A percentile compares a stretch with the other conserved stretches of the same genome.
phyloP scores from a whole-genome alignment of 2,329 filamentous ascomycete genomes.

The Sphaerulina musiva region DNA sequence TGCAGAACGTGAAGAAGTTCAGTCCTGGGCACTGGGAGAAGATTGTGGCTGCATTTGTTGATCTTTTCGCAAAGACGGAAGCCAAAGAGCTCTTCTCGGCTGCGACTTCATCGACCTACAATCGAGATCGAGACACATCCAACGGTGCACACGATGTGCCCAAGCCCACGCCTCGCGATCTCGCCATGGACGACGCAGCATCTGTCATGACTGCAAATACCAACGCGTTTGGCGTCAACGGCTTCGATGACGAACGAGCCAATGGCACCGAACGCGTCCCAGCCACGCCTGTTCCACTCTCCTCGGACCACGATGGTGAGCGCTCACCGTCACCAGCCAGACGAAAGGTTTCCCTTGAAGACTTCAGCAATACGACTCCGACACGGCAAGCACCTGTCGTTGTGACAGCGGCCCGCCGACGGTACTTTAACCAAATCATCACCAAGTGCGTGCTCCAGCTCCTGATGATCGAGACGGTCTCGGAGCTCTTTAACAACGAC shows the following conservation, averaged over 20 bases:
- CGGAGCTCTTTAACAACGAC: conserved; percentile 96
- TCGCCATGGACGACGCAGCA: conserved; percentile 14
- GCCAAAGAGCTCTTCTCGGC: conserved; percentile 93
- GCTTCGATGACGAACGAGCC: conserved; percentile 19
- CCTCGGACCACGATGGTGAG: conserved; percentile 14
- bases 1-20: conserved; percentile 95
- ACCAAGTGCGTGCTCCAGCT: conserved; percentile 95
- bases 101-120: conserved; percentile 42
- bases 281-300: conserved; percentile 16
- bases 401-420: conserved; percentile 83
- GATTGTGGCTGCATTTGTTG: conserved; percentile 91
- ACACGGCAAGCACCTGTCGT: conserved; percentile 82
- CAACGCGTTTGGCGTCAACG: conserved; percentile 43
- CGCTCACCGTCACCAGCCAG: conserved; percentile 15
- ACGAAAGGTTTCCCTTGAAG: conserved; percentile 55
- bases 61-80: conserved; percentile 89
- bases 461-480: conserved; percentile 98
- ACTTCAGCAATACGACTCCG: conserved; percentile 64
- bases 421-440: conserved; percentile 99
- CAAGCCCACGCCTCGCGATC: conserved; percentile 12
- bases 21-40: conserved; percentile 81
- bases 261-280: conserved; percentile 11
- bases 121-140: conserved; percentile 16
- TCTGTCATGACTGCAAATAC: conserved; percentile 17
- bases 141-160: conserved; percentile 20